Evolutionary conservation across 192 early-diverging fungal genomes (phyloP), one percentile per base, ranked within the genome.

Genomic region (Phlyctochytrium bullatum): DNA sequence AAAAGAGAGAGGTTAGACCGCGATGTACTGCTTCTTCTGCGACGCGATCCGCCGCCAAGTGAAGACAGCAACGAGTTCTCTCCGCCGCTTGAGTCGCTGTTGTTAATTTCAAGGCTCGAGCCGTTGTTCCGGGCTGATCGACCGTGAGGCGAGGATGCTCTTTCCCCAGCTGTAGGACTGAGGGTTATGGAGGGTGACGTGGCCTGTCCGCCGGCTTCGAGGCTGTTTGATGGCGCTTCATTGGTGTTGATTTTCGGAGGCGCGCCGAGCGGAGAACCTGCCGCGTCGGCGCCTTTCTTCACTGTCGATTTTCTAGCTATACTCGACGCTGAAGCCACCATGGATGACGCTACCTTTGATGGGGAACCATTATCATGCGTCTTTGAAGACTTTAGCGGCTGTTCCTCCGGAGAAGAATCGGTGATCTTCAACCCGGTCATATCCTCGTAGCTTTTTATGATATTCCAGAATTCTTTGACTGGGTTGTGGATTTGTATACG

Each of bases 401-500:
- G 40, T 6, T 14, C 10, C 40, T 20, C 10, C 20, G 40, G 40
- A 20, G 6, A 47, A 47, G 40, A 47, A 47, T 6, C 10, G 40
- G 40, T 47, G 20, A 47, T 6, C 20, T 20, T 6, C 6, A 47
- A 20, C 10, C 20, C 20, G 40, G 20, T 14, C 40, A 47, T 47
- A 47, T 47, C 40, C 27, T 63, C 62, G 6, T 61, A 33, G 17
- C 10, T 34, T 2, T 24, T 16, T 1, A 64, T n/a, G 12, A 53
- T 2, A 10, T 35, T 28, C 59, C 34, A 47, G 47, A 76, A 67
- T 14, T 68, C 61, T 6, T 59, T 51, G 27, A 59, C 61, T 28
- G 67, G 71, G 52, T 73, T 62, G 16, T 65, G 24, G 3, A 73
- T 29, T 33, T 68, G 62, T 23, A 82, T 40, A 35, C 30, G 28